Base-by-base conservation (phyloP, 2,329 filamentous ascomycete species). In the Tolypocladium ophioglossoides region DNA sequence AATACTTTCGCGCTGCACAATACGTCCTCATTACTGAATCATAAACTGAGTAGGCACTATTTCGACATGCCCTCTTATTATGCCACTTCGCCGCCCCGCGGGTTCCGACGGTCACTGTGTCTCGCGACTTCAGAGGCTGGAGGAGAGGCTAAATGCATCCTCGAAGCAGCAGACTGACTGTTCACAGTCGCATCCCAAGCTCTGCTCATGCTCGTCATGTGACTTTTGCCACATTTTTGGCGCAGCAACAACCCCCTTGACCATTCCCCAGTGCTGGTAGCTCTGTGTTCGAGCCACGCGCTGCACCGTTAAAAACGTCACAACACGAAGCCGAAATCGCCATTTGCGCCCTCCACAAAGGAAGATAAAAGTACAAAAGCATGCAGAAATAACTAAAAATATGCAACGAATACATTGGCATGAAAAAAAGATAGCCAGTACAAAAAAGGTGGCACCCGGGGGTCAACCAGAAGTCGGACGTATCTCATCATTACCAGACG, bases 351-450 rank as follows among this genome's bases (percentile, higher is more conserved):
- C 22, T 2, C 40, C 7, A 7, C 40, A 9, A 18, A 3, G 5
- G 22, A 8, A 18, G 4, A 10, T 3, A 9, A n/a, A 9, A 3
- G 14, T 4, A 4, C 0, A 0, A 18, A 44, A 44, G 16, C 2
- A 27, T 44, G 22, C 3, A 27, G 7, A 22, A 16, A 18, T 9
- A 9, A 4, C 10, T 2, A 27, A 44, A 44, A 27, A 44, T 7
- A 16, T 16, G 27, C 16, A 22, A 6, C 7, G 12, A 18, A 12
- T 7, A 16, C 22, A 27, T 4, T 16, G 6, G 22, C 14, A 14
- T 18, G 16, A 14, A 2, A 18, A 44, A 27, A 27, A 8, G 20
- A 44, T 9, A 16, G 40, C 14, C 12, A 44, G 14, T 12, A 22
- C 6, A 24, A 27, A 44, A 44, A 27, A 16, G 2, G n/a, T 14